These are phyloP conservation scores for Begonia masoniana DNA, from an alignment of 306 rosid species.

Conservation along the genomic window DNA sequence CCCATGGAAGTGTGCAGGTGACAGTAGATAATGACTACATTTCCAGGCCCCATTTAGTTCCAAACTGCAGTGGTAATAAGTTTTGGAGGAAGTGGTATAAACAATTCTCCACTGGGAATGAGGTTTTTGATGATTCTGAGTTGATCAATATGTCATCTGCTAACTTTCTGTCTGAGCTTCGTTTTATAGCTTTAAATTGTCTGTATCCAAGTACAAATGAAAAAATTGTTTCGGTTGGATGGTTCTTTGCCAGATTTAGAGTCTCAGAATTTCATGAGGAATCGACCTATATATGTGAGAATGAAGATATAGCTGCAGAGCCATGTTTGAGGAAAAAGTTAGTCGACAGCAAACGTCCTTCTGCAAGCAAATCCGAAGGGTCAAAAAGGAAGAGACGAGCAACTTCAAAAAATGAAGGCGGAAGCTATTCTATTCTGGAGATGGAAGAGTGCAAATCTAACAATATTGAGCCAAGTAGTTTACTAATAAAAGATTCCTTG, in stretches of 20 bases:
- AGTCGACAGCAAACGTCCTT: slow-evolving; percentile 1
- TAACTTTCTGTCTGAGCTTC: slow-evolving; percentile 47
- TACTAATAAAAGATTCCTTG: slow-evolving; percentile 13
- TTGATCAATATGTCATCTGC: slow-evolving; percentile 25
- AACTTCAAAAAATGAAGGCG: slow-evolving; percentile 5
- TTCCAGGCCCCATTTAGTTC: slow-evolving; percentile 7
- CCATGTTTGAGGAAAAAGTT: slow-evolving; percentile 10
- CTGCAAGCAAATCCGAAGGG: slow-evolving; percentile 4
- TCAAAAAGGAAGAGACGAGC: slow-evolving; percentile 20
- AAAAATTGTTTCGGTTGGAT: slow-evolving; percentile 35
- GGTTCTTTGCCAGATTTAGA: slow-evolving; percentile 55
- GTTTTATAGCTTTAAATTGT: slow-evolving; percentile 42
- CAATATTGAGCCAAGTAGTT: slow-evolving; percentile 15
- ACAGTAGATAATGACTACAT: neutral
- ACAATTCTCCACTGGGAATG: slow-evolving; percentile 23
- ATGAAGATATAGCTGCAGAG: slow-evolving; percentile 7
- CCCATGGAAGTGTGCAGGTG: neutral
- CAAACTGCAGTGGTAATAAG: slow-evolving; percentile 29
- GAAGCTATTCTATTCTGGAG: slow-evolving; percentile 4
- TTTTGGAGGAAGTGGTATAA: slow-evolving; percentile 51
- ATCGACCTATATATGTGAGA: slow-evolving; percentile 7
- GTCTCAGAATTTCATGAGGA: slow-evolving; percentile 43
- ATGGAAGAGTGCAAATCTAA: slow-evolving; percentile 12
- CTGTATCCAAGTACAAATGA: slow-evolving; percentile 23
- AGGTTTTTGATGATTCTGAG: slow-evolving; percentile 16